Conservation (phyloP, 1,284 basidiomycete species). For the Fomitopsis pinicola region DNA sequence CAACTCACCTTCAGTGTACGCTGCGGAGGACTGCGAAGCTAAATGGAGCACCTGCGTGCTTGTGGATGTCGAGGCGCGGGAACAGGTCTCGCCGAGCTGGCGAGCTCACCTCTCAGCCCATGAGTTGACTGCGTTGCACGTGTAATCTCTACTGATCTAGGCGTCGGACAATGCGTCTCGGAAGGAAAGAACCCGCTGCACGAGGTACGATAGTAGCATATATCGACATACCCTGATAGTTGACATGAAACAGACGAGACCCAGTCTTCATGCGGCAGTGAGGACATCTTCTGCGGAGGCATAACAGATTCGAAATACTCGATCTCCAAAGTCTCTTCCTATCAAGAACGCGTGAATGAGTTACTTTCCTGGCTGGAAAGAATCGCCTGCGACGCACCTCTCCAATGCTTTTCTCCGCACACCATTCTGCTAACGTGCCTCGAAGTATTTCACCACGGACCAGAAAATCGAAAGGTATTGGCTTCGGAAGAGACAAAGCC, state of each 20-base stretch:
- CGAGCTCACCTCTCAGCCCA: too few species aligned
- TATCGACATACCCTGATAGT: slow-evolving; percentile 58
- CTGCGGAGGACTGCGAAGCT: too few species aligned
- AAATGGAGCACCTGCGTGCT: too few species aligned
- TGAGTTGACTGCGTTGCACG: too few species aligned
- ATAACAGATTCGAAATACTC: slow-evolving; percentile 93
- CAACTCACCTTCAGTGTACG: too few species aligned
- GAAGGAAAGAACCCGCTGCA: background rate
- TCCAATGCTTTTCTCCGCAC: slow-evolving; percentile 64
- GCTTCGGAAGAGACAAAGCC: slow-evolving; percentile 69
- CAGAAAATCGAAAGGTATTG: slow-evolving; percentile 94
- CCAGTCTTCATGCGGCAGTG: slow-evolving; percentile 92
- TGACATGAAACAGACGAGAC: slow-evolving; percentile 78
- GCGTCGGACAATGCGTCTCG: too few species aligned
- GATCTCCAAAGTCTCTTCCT: slow-evolving; percentile 89
- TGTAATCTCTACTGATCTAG: too few species aligned
- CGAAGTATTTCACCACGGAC: slow-evolving; percentile 80
- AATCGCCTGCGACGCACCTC: slow-evolving; percentile 41
- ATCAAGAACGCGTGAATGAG: background rate
- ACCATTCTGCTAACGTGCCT: slow-evolving; percentile 75
- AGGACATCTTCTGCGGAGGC: slow-evolving; percentile 81
- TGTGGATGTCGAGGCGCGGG: too few species aligned
- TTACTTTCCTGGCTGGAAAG: background rate
- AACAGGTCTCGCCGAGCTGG: too few species aligned
- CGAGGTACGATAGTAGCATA: background rate